Base-by-base conservation (phyloP, 805 yeast genomes). In the Pichia insulana region DNA sequence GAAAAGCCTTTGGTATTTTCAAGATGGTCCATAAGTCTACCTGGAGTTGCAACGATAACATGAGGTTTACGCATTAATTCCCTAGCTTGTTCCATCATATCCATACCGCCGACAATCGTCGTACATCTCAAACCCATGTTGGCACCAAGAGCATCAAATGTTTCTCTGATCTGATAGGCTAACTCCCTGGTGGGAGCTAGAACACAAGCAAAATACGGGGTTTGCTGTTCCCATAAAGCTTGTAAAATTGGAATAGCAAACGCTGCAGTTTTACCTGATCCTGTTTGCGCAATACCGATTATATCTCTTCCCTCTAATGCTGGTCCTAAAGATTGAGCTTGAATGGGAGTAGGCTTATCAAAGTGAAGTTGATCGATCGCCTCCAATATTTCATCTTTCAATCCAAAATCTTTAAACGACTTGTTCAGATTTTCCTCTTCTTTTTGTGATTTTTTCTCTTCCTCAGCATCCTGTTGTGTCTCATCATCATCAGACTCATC, bases 181-280 rank as follows among this genome's bases (percentile, higher is more conserved):
- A 83, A 67, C 64, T 83, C 94, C 69, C 94, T 74, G 1, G 94
- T 83, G 43, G 94, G 94, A 0, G 90, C 84, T 50, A 92, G 62
- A 1, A 92, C 92, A 51, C 92, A 78, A 4, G 95, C 95, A 62
- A 78, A 92, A 54, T 84, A 83, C 3, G 96, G 89, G 2, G 82
- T 71, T 55, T 90, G 96, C 22, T 81, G 88, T 42, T 86, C 78
- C 87, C 96, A 89, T 38, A 92, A 69, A 1, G 86, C 80, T 61
- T 92, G 97, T 27, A 92, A 70, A 36, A 92, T 86, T 1, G 98
- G 98, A 40, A 92, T 78, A 8, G 97, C 97, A 70, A 92, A 92
- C 0, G 98, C 98, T 0, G 97, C 98, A 0, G 98, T 92, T 63
- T 90, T 90, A 50, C 98, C 98, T 4, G 96, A 86, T 36, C 98